phyloP scores from a whole-genome alignment of 805 yeast species.

The Nakazawaea ambrosiae region DNA sequence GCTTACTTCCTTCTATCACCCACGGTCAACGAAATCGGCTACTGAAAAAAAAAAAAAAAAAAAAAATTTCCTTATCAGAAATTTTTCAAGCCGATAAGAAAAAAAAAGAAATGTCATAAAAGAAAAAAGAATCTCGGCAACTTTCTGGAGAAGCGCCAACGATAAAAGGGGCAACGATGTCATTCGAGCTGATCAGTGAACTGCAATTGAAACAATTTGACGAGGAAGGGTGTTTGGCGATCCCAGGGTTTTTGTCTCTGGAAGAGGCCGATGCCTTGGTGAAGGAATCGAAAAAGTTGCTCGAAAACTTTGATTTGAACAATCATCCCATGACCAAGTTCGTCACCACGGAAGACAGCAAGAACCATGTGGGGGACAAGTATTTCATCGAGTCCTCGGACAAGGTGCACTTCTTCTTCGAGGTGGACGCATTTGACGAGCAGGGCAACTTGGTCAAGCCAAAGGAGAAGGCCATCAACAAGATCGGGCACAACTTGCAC shows the following conservation, averaged over 20 bases:
- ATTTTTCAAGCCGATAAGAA: no score
- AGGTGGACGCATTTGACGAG: constrained; percentile 57
- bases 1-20: no score
- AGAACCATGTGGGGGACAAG: constrained; percentile 61
- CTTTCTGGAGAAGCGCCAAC: background rate
- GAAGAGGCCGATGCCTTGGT: constrained; percentile 35
- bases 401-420: constrained; percentile 64
- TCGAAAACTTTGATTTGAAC: constrained; percentile 41
- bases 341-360: constrained; percentile 44
- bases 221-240: constrained; percentile 53
- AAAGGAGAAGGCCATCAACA: constrained; percentile 55
- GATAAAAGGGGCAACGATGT: no score
- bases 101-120: no score
- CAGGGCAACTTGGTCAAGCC: constrained; percentile 46
- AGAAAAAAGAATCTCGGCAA: background rate
- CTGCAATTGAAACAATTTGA: constrained; percentile 45
- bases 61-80: no score
- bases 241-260: constrained; percentile 44
- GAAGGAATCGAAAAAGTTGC: constrained; percentile 34
- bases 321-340: constrained; percentile 67
- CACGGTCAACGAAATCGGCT: no score
- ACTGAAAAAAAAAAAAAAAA: no score
- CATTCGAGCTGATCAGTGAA: constrained; percentile 24
- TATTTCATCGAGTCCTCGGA: constrained; percentile 67
- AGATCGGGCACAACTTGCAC: constrained; percentile 77